A percentile compares a stretch with the other conserved stretches of the same genome.
Conservation (phyloP, 345 rosid species). For the Citrus medica region DNA sequence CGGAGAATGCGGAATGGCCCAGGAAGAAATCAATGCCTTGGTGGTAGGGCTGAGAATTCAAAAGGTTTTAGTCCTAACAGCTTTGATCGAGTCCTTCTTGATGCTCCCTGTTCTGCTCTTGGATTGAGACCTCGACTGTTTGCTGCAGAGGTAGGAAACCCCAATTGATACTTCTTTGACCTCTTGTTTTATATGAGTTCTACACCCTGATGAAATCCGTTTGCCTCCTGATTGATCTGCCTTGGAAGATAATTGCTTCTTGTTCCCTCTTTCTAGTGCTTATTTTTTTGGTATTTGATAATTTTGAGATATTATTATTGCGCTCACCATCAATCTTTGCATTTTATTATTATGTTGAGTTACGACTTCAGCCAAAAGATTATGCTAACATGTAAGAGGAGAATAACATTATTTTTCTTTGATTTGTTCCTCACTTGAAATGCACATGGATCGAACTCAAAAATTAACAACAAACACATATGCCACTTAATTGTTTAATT, state of each 20-base stretch:
- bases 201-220: background rate
- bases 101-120: constrained; percentile 99
- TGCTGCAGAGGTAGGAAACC: constrained; percentile 66
- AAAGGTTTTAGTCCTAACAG: constrained; percentile 77
- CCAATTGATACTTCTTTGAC: background rate
- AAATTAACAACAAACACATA: background rate
- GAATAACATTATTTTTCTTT: background rate
- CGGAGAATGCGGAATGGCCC: constrained; percentile 82
- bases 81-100: constrained; percentile 93
- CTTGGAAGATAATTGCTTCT: background rate
- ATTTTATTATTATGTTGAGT: background rate
- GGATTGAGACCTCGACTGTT: constrained; percentile 95
- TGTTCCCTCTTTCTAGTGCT: background rate
- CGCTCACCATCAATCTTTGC: background rate
- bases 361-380: background rate
- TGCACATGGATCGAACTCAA: background rate
- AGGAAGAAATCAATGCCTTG: constrained; percentile 78
- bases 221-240: background rate
- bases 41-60: constrained; percentile 77
- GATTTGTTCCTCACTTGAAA: background rate
- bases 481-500: background rate
- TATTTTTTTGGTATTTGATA: background rate
- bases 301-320: background rate
- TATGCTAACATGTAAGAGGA: background rate
- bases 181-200: background rate